Base-by-base conservation (phyloP, 2,329 filamentous ascomycete genomes). In the Colletotrichum musae region DNA sequence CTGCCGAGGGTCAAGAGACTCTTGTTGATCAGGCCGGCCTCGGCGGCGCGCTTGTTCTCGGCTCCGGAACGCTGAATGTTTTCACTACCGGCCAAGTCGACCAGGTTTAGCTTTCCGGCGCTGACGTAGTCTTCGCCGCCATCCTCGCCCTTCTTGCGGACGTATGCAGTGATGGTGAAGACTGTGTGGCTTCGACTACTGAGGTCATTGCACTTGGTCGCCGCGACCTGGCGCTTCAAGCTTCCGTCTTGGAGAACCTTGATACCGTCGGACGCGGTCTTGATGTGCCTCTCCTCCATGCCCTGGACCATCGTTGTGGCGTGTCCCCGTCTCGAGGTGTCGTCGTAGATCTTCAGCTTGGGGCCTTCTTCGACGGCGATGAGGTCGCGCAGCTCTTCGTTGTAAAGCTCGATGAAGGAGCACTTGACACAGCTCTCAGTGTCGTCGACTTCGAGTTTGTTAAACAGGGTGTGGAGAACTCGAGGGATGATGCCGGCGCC, bases 131-230 rank as follows among this genome's bases (percentile, higher is more conserved):
- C 95, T 77, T 98, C 95, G 4, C 94, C 95, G 3, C 95, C 95
- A 70, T 92, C 90, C 56, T 97, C 93, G 2, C 90, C 89, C 1
- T 89, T 89, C 71, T 92, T 91, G 80, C 97, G 97, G 76, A 94
- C 92, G 77, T 95, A 94, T 0, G 95, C 93, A 1, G 95, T 98
- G 70, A 99, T 93, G 7, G 96, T 98, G 77, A 99, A 99, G 24
- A 99, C 93, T 0, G 96, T 99, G 78, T 99, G 97, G 83, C 95
- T 97, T 79, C 96, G 91, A 75, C 95, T 98, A 81, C 95, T 98
- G 64, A 98, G 89, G 75, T 99, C 96, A 79, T 99, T 99, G 88
- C 96, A 99, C 81, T 98, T 98, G n/a, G 96, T 99, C 4, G 97
- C 94, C 6, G 96, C 97, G n/a, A 99, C 96, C 80, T 99, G 96